Percentiles rank a stretch among this genome's conserved stretches.
Conservation (phyloP, 2,329 filamentous ascomycete genomes). For the Biscogniauxia mediterranea region DNA sequence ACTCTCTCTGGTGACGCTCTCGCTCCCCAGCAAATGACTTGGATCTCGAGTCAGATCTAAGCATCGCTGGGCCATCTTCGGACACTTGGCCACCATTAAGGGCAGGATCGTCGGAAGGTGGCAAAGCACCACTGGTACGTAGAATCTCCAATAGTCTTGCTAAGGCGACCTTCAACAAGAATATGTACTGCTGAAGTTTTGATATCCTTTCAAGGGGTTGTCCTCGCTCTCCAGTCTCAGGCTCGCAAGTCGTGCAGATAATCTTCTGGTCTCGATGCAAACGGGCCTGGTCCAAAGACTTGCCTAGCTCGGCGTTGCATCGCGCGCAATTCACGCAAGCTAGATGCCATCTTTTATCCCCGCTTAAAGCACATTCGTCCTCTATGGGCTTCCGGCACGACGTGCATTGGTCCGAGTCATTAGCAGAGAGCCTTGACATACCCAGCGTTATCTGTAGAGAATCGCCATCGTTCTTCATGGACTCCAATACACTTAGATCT, state of each 20-base stretch:
- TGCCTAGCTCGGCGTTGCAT: constrained; percentile 63
- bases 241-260: constrained; percentile 68
- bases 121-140: constrained; percentile 76
- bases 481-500: constrained; percentile 80
- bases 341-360: constrained; percentile 79
- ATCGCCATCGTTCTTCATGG: constrained; percentile 68
- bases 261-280: constrained; percentile 69
- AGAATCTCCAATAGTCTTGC: constrained; percentile 86
- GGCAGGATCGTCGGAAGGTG: constrained; percentile 72
- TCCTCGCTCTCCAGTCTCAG: constrained; percentile 51
- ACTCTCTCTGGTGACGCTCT: constrained; percentile 62
- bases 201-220: constrained; percentile 70
- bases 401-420: constrained; percentile 81
- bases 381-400: constrained; percentile 85
- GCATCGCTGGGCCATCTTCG: constrained; percentile 57
- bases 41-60: constrained; percentile 67
- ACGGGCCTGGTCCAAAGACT: constrained; percentile 65
- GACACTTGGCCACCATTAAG: constrained; percentile 61
- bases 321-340: constrained; percentile 76
- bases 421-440: constrained; percentile 65
- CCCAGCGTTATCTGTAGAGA: constrained; percentile 64
- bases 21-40: constrained; percentile 68
- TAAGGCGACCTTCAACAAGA: constrained; percentile 85
- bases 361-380: constrained; percentile 80
- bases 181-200: constrained; percentile 91